Base-by-base conservation (phyloP, 768 basidiomycete genomes). In the Macrocybe gigantea region DNA sequence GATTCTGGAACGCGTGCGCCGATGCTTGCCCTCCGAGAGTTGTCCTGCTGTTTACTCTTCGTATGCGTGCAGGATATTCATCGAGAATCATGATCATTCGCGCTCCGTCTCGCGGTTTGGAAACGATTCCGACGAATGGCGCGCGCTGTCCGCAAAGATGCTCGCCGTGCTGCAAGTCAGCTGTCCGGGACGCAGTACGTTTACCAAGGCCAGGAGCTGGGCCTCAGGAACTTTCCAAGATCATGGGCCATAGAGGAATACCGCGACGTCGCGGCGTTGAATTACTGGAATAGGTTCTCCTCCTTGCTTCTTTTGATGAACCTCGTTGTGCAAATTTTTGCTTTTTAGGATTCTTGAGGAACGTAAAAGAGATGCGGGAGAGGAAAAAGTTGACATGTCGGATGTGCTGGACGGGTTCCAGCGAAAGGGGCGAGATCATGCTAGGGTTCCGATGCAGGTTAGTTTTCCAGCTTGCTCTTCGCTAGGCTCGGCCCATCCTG, bases 151-250 rank as follows among this genome's bases (percentile, higher is more conserved):
- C 5, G 81, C 79, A 4, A 88, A 88, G 61, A 64, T 88, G 63
- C 62, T 88, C 13, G 75, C 80, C 1, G 67, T 84, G 46, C 61
- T 86, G 33, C 74, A 87, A 52, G 67, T 77, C 33, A 75, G 80
- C 1, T 83, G 37, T 67, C 72, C 6, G 86, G 87, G 5, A 86
- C 86, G 13, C 63, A 82, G 51, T 89, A 81, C 59, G 68, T 90
- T 8, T 89, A 82, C 59, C 84, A 89, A 65, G 87, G 85, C 5
- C 72, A 88, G 60, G 88, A 89, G 57, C 71, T 89, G 0, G 86
- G 79, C 0, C 64, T 84, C 60, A 77, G 72, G 61, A 83, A 83
- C 48, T 78, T 83, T 52, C 80, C 82, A 12, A 58, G 69, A 41
- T 56, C 63, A 11, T 89, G 85, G 85, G 77, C 75, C 0, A 70